A percentile compares a stretch with the other conserved stretches of the same genome.
phyloP scores from a whole-genome alignment of 2,329 filamentous ascomycete species.

The Diplodia corticola region DNA sequence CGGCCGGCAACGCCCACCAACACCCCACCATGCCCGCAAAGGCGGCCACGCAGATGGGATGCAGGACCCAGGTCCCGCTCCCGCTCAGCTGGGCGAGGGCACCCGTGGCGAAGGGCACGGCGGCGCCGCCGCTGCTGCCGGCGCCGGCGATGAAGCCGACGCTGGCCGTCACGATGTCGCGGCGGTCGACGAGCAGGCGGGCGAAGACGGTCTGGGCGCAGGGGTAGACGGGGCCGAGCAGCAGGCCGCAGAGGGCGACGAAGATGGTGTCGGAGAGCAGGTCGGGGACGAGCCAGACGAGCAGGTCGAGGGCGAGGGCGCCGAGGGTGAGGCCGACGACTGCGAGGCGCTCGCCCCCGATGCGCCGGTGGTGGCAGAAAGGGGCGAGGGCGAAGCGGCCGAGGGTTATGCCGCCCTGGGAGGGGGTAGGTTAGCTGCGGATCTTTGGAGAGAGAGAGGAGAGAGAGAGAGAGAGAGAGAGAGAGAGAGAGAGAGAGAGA shows the following conservation, averaged over 20 bases:
- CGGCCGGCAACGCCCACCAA: constrained; percentile 61
- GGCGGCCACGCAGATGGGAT: constrained; percentile 66
- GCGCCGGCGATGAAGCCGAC: constrained; percentile 70
- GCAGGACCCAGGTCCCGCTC: constrained; percentile 62
- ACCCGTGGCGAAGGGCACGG: constrained; percentile 67
- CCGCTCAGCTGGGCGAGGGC: constrained; percentile 62
- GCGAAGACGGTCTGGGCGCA: constrained; percentile 68
- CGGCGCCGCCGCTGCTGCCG: constrained; percentile 67
- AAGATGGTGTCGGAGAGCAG: constrained; percentile 56
- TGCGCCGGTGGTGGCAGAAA: constrained; percentile 55
- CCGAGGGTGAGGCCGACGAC: constrained; percentile 64
- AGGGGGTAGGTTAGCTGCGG: not conserved
- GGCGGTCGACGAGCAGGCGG: constrained; percentile 53
- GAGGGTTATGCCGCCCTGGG: constrained; percentile 70
- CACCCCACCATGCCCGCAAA: constrained; percentile 66
- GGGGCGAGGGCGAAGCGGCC: constrained; percentile 72
- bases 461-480: not conserved
- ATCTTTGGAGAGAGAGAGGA: not conserved
- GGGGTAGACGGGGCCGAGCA: constrained; percentile 79
- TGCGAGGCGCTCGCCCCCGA: constrained; percentile 68
- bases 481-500: not conserved
- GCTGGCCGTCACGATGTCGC: constrained; percentile 61
- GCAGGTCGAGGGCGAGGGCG: constrained; percentile 67
- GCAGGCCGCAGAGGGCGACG: constrained; percentile 63
- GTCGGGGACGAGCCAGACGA: constrained; percentile 77